Evolutionary conservation across 2,329 filamentous ascomycete species (phyloP).

Genomic region (Aspergillus persii): DNA sequence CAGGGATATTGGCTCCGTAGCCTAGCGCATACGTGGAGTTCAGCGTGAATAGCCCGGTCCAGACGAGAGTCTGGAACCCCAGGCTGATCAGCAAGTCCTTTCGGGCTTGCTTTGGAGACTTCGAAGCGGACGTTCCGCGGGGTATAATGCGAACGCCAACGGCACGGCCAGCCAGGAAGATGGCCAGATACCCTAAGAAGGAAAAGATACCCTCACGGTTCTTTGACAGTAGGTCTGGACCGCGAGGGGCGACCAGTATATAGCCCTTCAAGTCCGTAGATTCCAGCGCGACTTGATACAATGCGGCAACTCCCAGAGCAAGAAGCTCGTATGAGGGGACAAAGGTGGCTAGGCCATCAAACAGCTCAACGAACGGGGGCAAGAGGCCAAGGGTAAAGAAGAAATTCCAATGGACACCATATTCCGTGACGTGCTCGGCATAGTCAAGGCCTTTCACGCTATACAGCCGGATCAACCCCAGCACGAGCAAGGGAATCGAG

Average conservation of each 20-base stretch:
- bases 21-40: slow-evolving; percentile 69
- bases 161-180: slow-evolving; percentile 87
- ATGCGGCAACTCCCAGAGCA: slow-evolving; percentile 63
- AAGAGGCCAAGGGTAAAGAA: slow-evolving; percentile 93
- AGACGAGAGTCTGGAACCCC: slow-evolving; percentile 62
- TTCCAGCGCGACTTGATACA: slow-evolving; percentile 75
- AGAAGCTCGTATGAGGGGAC: slow-evolving; percentile 76
- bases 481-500: slow-evolving; percentile 74
- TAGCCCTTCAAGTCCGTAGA: slow-evolving; percentile 75
- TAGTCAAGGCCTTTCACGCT: slow-evolving; percentile 95
- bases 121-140: slow-evolving; percentile 49
- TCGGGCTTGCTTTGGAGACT: slow-evolving; percentile 41
- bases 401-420: slow-evolving; percentile 99
- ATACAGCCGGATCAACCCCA: slow-evolving; percentile 77
- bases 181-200: slow-evolving; percentile 88
- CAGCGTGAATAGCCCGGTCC: slow-evolving; percentile 68
- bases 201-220: slow-evolving; percentile 97
- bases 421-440: slow-evolving; percentile 94
- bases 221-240: slow-evolving; percentile 72
- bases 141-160: slow-evolving; percentile 78
- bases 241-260: slow-evolving; percentile 76
- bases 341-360: slow-evolving; percentile 67
- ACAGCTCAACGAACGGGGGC: slow-evolving; percentile 82
- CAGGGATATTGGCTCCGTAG: slow-evolving; percentile 61
- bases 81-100: slow-evolving; percentile 65